These are phyloP conservation scores for Fusarium sp. DNA, from an alignment of 2,329 filamentous ascomycete genomes.

Conservation along the genomic window DNA sequence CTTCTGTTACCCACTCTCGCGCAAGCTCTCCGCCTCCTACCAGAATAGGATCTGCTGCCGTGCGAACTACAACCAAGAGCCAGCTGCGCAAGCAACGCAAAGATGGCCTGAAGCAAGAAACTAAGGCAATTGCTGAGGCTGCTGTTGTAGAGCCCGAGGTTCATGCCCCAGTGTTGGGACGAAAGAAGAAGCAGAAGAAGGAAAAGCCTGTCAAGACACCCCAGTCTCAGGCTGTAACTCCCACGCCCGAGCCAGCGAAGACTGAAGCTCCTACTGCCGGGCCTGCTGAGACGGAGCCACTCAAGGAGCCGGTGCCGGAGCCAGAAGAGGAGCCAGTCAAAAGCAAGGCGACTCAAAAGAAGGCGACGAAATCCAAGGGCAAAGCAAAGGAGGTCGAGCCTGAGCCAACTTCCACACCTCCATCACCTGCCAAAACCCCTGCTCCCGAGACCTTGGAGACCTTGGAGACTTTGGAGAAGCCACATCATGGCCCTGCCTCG, in stretches of 20 bases:
- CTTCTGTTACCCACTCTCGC: slow-evolving; percentile 72
- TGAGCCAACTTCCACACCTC: slow-evolving; percentile 29
- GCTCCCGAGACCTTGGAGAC: slow-evolving; percentile 33
- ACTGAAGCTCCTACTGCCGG: slow-evolving; percentile 17
- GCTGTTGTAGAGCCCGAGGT: slow-evolving; percentile 63
- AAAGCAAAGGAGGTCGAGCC: slow-evolving; percentile 43
- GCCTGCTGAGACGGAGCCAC: slow-evolving; percentile 3
- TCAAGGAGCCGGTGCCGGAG: slow-evolving; percentile 27
- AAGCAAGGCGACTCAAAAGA: slow-evolving; percentile 47
- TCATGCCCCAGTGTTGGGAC: slow-evolving; percentile 76
- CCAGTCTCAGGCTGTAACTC: slow-evolving; percentile 17
- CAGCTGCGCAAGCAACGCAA: slow-evolving; percentile 80
- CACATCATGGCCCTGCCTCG: slow-evolving; percentile 46
- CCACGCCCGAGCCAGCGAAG: slow-evolving; percentile 24
- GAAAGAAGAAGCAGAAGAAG: slow-evolving; percentile 89
- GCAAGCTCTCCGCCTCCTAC: slow-evolving; percentile 74
- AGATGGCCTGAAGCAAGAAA: slow-evolving; percentile 72
- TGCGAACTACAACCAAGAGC: slow-evolving; percentile 77
- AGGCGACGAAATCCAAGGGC: slow-evolving; percentile 44
- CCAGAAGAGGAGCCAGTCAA: slow-evolving; percentile 38
- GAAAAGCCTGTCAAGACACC: slow-evolving; percentile 58
- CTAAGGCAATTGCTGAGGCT: slow-evolving; percentile 60
- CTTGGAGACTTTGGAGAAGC: slow-evolving; percentile 41
- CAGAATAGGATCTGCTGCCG: slow-evolving; percentile 73
- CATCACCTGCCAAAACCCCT: slow-evolving; percentile 31